Percentiles rank a stretch among this genome's conserved stretches.
These are phyloP conservation scores for Rhodosporidiobolus odoratus DNA, from an alignment of 768 basidiomycete genomes.

Conservation along the genomic window DNA sequence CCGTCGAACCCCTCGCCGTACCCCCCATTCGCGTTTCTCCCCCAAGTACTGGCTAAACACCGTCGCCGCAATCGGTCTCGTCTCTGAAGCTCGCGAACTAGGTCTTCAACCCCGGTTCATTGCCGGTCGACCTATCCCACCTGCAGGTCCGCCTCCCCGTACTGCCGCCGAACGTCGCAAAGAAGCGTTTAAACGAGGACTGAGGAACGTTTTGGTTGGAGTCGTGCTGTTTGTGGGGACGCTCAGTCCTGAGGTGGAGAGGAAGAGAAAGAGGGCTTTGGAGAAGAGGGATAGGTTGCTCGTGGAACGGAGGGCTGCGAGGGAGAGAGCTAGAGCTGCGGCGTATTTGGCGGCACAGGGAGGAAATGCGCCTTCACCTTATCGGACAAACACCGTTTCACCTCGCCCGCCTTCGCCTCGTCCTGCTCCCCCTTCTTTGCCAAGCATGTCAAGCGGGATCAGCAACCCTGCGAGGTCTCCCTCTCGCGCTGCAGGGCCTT, in stretches of 20 bases:
- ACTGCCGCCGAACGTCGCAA: neutral
- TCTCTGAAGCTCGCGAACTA: slow-evolving; percentile 39
- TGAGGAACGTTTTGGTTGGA: slow-evolving; percentile 16
- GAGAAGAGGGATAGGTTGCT: slow-evolving; percentile 40
- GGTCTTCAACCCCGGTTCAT: slow-evolving; percentile 32
- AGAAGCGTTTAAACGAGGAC: neutral
- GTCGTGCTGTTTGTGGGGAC: slow-evolving; percentile 41
- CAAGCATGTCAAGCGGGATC: too few relatives aligned
- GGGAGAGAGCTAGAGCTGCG: neutral
- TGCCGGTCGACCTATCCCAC: slow-evolving; percentile 24
- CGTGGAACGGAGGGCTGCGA: slow-evolving; percentile 14
- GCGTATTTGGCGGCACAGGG: neutral
- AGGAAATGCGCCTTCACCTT: too few relatives aligned
- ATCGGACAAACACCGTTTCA: too few relatives aligned
- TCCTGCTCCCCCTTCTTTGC: too few relatives aligned
- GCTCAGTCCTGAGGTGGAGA: slow-evolving; percentile 41
- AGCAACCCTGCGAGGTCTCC: too few relatives aligned
- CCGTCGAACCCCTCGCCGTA: slow-evolving; percentile 1
- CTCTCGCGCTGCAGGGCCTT: too few relatives aligned
- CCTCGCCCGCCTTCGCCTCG: too few relatives aligned
- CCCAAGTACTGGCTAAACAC: slow-evolving; percentile 41
- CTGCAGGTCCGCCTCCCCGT: neutral
- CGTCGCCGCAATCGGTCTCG: slow-evolving; percentile 39
- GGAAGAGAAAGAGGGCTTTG: slow-evolving; percentile 40
- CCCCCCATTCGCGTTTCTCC: slow-evolving; percentile 29